A percentile compares a stretch with the other conserved stretches of the same genome.
Conservation (phyloP, 2,329 filamentous ascomycete species). For the Penicillium italicum region DNA sequence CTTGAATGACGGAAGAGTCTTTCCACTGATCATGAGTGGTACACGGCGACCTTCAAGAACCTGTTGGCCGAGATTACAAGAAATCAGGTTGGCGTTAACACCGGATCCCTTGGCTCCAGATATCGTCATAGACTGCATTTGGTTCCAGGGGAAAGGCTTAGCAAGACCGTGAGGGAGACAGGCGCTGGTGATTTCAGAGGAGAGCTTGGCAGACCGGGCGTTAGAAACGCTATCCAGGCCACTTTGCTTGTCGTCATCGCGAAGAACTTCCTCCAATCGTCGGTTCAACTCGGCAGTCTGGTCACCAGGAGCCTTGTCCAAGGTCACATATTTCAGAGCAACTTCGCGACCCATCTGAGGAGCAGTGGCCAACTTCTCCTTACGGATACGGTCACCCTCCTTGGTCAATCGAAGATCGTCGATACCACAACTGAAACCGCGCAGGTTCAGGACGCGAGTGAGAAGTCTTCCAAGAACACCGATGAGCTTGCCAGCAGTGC, state of each 20-base stretch:
- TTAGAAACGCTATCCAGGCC: conserved; percentile 89
- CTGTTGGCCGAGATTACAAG: conserved; percentile 94
- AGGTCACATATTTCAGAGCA: conserved; percentile 81
- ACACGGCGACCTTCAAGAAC: conserved; percentile 93
- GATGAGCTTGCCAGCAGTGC: conserved; percentile 78
- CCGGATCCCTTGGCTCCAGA: conserved; percentile 90
- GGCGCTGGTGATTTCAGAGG: conserved; percentile 69
- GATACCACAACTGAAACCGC: conserved; percentile 95
- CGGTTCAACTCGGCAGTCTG: conserved; percentile 68
- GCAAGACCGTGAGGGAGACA: conserved; percentile 79
- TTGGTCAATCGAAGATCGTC: conserved; percentile 86
- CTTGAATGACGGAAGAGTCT: conserved; percentile 89
- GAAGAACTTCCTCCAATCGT: conserved; percentile 81
- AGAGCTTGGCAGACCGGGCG: conserved; percentile 64
- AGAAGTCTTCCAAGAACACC: conserved; percentile 85
- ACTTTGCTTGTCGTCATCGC: conserved; percentile 86
- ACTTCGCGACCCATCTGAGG: conserved; percentile 70
- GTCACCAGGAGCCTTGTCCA: conserved; percentile 62
- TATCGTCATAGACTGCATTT: conserved; percentile 98
- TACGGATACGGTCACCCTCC: conserved; percentile 69
- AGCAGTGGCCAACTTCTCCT: conserved; percentile 65
- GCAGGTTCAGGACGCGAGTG: conserved; percentile 86
- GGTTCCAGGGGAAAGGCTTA: conserved; percentile 92
- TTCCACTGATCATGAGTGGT: conserved; percentile 95
- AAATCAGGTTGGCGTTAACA: conserved; percentile 97